These are phyloP conservation scores for Myxozyma geophila DNA, from an alignment of 805 yeast genomes.

Conservation along the genomic window DNA sequence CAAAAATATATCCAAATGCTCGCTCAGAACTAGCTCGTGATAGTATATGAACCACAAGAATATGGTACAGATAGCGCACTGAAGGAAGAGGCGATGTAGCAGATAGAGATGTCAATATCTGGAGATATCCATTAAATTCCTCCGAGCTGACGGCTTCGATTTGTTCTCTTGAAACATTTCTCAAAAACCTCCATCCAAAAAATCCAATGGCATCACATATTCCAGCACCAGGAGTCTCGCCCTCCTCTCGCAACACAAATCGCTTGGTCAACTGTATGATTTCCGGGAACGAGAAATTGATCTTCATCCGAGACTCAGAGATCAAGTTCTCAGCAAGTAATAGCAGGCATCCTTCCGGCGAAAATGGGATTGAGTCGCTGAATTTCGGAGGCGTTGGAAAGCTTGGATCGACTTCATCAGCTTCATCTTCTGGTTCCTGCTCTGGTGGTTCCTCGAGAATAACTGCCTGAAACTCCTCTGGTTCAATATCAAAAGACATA, in stretches of 20 bases:
- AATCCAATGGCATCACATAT: slow-evolving; percentile 45
- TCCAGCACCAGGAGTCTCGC: slow-evolving; percentile 42
- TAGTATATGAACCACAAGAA: slow-evolving; percentile 67
- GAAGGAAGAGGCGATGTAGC: slow-evolving; percentile 48
- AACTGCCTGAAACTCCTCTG: slow-evolving; percentile 52
- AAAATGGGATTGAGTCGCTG: slow-evolving; percentile 36
- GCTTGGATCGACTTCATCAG: slow-evolving; percentile 48
- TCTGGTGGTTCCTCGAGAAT: slow-evolving; percentile 41
- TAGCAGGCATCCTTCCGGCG: slow-evolving; percentile 44
- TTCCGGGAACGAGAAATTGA: slow-evolving; percentile 32
- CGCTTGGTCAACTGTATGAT: slow-evolving; percentile 35
- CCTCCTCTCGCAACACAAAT: slow-evolving; percentile 36
- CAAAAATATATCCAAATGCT: slow-evolving; percentile 64
- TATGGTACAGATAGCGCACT: slow-evolving; percentile 54
- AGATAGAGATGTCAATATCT: slow-evolving; percentile 49
- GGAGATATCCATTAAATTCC: slow-evolving; percentile 48
- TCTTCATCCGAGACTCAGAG: slow-evolving; percentile 29
- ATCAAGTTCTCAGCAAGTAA: slow-evolving; percentile 44
- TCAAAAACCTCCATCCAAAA: slow-evolving; percentile 45
- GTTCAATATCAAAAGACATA: slow-evolving; percentile 67
- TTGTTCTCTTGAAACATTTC: slow-evolving; percentile 36
- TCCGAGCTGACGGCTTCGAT: slow-evolving; percentile 45
- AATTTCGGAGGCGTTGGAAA: slow-evolving; percentile 32
- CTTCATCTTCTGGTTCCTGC: slow-evolving; percentile 46
- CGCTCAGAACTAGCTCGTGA: slow-evolving; percentile 60